Conservation (phyloP, 352 stramenopile genomes). For the Pythium grandisporangium region DNA sequence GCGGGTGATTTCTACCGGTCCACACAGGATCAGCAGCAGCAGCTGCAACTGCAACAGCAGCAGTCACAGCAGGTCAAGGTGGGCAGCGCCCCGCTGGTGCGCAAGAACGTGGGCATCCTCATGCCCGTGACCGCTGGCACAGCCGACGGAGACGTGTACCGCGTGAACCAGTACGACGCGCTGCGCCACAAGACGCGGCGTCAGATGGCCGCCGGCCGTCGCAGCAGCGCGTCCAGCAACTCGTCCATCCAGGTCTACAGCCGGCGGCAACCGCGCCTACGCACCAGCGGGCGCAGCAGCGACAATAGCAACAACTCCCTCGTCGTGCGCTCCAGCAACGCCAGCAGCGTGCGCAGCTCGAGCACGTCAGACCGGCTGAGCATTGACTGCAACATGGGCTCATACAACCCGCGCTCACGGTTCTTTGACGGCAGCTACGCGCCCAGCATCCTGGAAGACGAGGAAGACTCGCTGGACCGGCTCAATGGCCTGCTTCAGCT, state of each 20-base stretch:
- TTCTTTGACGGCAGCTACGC: slow-evolving; percentile 38
- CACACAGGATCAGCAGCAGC: slow-evolving; percentile 4
- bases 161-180: not conserved
- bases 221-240: slow-evolving; percentile 7
- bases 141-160: slow-evolving; percentile 2
- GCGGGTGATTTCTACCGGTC: slow-evolving; percentile 15
- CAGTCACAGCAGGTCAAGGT: not conserved
- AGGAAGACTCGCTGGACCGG: slow-evolving; percentile 41
- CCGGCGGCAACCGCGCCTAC: slow-evolving; percentile 19
- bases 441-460: slow-evolving; percentile 58
- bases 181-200: not conserved
- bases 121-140: slow-evolving; percentile 19
- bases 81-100: slow-evolving; percentile 27
- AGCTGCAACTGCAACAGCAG: too few species aligned
- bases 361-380: slow-evolving; percentile 53
- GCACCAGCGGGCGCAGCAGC: slow-evolving; percentile 8
- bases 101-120: slow-evolving; percentile 45
- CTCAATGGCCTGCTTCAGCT: slow-evolving; percentile 52
- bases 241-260: slow-evolving; percentile 64
- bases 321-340: slow-evolving; percentile 30
- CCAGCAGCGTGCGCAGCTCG: slow-evolving; percentile 33
- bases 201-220: slow-evolving; percentile 4
- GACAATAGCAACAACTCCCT: slow-evolving; percentile 41
- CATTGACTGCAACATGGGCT: slow-evolving; percentile 67
- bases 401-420: slow-evolving; percentile 37